Percentiles rank a stretch among this genome's conserved stretches.
Evolutionary conservation across 1,284 basidiomycete genomes (phyloP).

Genomic region (Trichosporon sp.): DNA sequence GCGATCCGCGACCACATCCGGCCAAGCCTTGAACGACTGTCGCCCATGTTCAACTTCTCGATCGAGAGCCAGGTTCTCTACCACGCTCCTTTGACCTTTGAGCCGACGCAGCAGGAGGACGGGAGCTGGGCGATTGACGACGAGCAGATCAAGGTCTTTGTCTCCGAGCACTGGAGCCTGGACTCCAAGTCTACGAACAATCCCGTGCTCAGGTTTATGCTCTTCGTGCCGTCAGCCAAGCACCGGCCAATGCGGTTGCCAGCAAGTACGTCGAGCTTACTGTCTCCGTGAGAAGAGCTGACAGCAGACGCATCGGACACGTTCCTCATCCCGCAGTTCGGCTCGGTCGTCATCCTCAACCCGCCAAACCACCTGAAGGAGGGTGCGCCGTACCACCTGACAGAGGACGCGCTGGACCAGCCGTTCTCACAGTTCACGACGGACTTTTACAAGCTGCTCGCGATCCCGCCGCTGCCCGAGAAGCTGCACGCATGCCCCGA

Average conservation of each 20-base stretch:
- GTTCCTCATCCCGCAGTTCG: conserved; percentile 94
- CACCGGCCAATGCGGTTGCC: conserved; percentile 65
- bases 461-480: conserved; percentile 62
- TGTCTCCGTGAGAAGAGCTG: neutral
- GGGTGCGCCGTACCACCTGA: conserved; percentile 27
- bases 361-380: conserved; percentile 42
- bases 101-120: conserved; percentile 48
- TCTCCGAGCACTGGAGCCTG: conserved; percentile 91
- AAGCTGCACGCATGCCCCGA: conserved; percentile 25
- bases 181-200: conserved; percentile 63
- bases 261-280: neutral
- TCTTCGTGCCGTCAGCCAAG: conserved; percentile 73
- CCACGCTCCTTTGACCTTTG: conserved; percentile 82
- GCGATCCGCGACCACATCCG: conserved; percentile 64
- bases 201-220: conserved; percentile 84
- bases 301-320: conserved; percentile 29
- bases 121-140: conserved; percentile 61
- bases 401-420: conserved; percentile 51
- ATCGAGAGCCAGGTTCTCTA: conserved; percentile 91
- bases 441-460: conserved; percentile 74
- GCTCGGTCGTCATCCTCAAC: conserved; percentile 80
- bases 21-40: conserved; percentile 62
- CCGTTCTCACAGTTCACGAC: conserved; percentile 67
- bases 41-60: conserved; percentile 76
- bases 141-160: conserved; percentile 80